phyloP scores from a whole-genome alignment of 805 yeast genomes.

The Candida tibetensis region DNA sequence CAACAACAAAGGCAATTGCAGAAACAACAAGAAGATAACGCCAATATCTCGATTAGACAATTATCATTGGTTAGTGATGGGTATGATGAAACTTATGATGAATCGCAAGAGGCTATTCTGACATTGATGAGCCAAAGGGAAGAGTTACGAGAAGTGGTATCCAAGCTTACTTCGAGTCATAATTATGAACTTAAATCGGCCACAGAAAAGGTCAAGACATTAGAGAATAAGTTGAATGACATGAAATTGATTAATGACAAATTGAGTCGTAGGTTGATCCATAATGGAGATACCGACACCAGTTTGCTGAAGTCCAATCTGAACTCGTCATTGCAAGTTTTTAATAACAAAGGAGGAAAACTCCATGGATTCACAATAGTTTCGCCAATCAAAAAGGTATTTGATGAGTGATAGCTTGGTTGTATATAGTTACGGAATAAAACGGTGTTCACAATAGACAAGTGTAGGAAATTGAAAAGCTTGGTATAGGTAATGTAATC shows the following conservation, averaged over 20 bases:
- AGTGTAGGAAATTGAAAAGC: too few species aligned
- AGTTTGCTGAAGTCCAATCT: not conserved
- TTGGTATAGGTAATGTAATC: too few species aligned
- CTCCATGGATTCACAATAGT: conserved; percentile 40
- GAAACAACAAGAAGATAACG: not conserved
- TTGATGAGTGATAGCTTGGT: conserved; percentile 1
- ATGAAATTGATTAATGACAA: conserved; percentile 32
- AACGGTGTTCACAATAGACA: too few species aligned
- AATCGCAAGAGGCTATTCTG: conserved; percentile 10
- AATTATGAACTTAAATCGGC: conserved; percentile 34
- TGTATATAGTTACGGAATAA: too few species aligned
- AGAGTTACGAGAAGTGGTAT: conserved; percentile 39
- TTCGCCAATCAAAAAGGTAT: conserved; percentile 24
- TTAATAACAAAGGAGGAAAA: conserved; percentile 30
- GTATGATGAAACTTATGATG: conserved; percentile 10
- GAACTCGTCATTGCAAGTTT: conserved; percentile 8
- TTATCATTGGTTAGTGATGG: conserved; percentile 7
- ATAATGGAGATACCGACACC: not conserved
- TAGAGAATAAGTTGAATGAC: conserved; percentile 31
- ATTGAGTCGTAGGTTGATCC: conserved; percentile 24
- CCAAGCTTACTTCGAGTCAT: conserved; percentile 36
- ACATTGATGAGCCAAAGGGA: conserved; percentile 32
- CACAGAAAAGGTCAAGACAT: conserved; percentile 31
- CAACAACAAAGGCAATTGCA: conserved; percentile 1
- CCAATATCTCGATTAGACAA: conserved; percentile 4